Conservation (phyloP, 129 eudicot genomes). For the Chrysanthemum makinoi region DNA sequence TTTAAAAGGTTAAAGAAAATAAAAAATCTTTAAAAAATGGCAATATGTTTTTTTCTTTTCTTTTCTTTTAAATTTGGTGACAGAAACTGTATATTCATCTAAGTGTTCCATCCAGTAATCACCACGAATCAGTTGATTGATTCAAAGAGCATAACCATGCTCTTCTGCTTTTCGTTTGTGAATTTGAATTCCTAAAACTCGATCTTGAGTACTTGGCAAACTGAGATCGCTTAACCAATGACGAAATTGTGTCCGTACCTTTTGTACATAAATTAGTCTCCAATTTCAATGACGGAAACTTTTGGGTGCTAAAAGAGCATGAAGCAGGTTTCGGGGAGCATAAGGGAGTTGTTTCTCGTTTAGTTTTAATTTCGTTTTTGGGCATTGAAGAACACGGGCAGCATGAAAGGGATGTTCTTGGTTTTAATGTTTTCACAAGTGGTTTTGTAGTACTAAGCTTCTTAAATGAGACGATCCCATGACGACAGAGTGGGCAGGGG, state of each 20-base stretch:
- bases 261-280: slow-evolving; percentile 57
- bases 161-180: slow-evolving; percentile 46
- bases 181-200: slow-evolving; percentile 58
- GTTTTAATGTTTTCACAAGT: slow-evolving; percentile 34
- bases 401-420: slow-evolving; percentile 29
- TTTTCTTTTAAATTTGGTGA: neutral
- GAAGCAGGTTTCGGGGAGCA: slow-evolving; percentile 48
- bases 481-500: slow-evolving; percentile 91
- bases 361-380: slow-evolving; percentile 12
- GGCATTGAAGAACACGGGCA: slow-evolving; percentile 40
- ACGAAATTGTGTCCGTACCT: slow-evolving; percentile 45
- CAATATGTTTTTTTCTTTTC: neutral
- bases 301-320: slow-evolving; percentile 59
- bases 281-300: slow-evolving; percentile 45
- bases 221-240: slow-evolving; percentile 36
- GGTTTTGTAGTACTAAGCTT: slow-evolving; percentile 53
- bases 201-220: slow-evolving; percentile 32
- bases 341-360: slow-evolving; percentile 50
- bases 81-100: slow-evolving; percentile 2
- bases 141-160: slow-evolving; percentile 72
- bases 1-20: neutral
- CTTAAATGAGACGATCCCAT: slow-evolving; percentile 62
- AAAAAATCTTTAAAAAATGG: neutral
- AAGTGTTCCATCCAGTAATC: slow-evolving; percentile 28
- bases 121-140: slow-evolving; percentile 44